phyloP scores from a whole-genome alignment of 176 grass and related monocot genomes.

The Eragrostis nindensis region DNA sequence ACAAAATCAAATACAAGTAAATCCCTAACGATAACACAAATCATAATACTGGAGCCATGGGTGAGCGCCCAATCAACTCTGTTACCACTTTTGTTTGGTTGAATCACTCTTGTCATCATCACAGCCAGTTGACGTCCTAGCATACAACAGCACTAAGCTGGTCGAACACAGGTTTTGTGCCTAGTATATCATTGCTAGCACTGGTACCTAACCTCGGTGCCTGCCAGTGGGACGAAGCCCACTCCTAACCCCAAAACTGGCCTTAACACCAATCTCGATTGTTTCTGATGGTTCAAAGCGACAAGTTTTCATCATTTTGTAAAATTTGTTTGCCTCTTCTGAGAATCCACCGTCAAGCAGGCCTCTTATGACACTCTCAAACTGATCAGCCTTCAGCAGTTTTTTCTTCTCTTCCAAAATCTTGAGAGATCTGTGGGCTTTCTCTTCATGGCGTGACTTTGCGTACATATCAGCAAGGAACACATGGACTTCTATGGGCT shows the following conservation, averaged over 20 bases:
- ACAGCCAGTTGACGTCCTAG: not conserved
- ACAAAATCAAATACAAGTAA: slow-evolving; percentile 15
- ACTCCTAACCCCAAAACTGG: slow-evolving; percentile 6
- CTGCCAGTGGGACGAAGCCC: slow-evolving; percentile 7
- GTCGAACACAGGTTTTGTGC: not conserved
- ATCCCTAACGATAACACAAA: slow-evolving; percentile 11
- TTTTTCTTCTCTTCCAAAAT: slow-evolving; percentile 75
- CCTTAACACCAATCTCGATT: slow-evolving; percentile 32
- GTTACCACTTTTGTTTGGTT: slow-evolving; percentile 1
- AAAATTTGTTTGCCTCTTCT: slow-evolving; percentile 70
- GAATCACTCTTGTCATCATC: not conserved
- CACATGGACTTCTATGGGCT: slow-evolving; percentile 72
- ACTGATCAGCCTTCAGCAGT: slow-evolving; percentile 62
- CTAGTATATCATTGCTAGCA: not conserved
- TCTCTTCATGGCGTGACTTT: slow-evolving; percentile 52
- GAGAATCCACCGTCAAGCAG: slow-evolving; percentile 59
- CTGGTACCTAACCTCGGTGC: not conserved
- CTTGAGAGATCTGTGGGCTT: slow-evolving; percentile 69
- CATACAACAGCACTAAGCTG: not conserved
- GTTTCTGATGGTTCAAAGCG: slow-evolving; percentile 56
- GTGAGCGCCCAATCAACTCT: slow-evolving; percentile 6
- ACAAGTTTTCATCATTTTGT: slow-evolving; percentile 64
- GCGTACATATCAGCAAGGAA: slow-evolving; percentile 79
- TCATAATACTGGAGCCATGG: slow-evolving; percentile 3
- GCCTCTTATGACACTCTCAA: slow-evolving; percentile 65